A percentile compares a stretch with the other conserved stretches of the same genome.
These are phyloP conservation scores for Chaetomium fimeti DNA, from an alignment of 495 filamentous ascomycete species.

Conservation along the genomic window DNA sequence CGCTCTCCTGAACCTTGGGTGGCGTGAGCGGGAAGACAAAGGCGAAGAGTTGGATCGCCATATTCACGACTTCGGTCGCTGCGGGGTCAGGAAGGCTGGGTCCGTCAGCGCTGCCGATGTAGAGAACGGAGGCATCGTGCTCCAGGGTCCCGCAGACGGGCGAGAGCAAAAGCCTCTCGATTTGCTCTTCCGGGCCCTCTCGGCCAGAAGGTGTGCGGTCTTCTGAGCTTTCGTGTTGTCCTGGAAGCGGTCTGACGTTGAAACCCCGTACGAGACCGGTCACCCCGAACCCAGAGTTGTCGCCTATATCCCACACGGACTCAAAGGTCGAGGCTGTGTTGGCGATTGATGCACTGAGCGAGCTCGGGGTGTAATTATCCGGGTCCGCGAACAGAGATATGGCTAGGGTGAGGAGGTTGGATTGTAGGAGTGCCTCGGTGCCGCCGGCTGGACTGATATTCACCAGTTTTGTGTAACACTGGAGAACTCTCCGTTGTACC, in stretches of 20 bases:
- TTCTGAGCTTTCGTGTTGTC: slow-evolving; percentile 60
- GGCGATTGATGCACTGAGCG: slow-evolving; percentile 87
- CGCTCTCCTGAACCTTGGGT: slow-evolving; percentile 90
- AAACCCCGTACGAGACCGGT: slow-evolving; percentile 81
- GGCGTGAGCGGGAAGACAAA: slow-evolving; percentile 84
- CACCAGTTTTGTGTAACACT: slow-evolving; percentile 90
- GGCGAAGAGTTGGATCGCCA: slow-evolving; percentile 88
- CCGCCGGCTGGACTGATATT: slow-evolving; percentile 78
- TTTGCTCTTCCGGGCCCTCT: slow-evolving; percentile 62
- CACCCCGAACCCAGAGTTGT: slow-evolving; percentile 92
- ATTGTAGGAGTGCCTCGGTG: slow-evolving; percentile 81
- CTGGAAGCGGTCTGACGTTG: slow-evolving; percentile 65
- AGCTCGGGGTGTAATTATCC: slow-evolving; percentile 78
- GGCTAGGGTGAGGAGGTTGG: slow-evolving; percentile 88
- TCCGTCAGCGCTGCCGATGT: slow-evolving; percentile 54
- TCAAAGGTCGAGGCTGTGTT: slow-evolving; percentile 89
- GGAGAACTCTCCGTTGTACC: slow-evolving; percentile 87
- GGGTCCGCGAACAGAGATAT: slow-evolving; percentile 92
- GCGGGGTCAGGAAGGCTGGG: slow-evolving; percentile 69
- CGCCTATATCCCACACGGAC: slow-evolving; percentile 87
- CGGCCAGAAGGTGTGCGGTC: slow-evolving; percentile 61
- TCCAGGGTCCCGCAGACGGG: slow-evolving; percentile 82
- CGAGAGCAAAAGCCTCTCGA: slow-evolving; percentile 67
- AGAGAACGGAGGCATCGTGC: slow-evolving; percentile 83
- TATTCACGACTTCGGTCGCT: slow-evolving; percentile 88